Percentiles rank a stretch among this genome's conserved stretches.
Conservation (phyloP, 2,329 filamentous ascomycete genomes). For the Rhynchosporium agropyri region DNA sequence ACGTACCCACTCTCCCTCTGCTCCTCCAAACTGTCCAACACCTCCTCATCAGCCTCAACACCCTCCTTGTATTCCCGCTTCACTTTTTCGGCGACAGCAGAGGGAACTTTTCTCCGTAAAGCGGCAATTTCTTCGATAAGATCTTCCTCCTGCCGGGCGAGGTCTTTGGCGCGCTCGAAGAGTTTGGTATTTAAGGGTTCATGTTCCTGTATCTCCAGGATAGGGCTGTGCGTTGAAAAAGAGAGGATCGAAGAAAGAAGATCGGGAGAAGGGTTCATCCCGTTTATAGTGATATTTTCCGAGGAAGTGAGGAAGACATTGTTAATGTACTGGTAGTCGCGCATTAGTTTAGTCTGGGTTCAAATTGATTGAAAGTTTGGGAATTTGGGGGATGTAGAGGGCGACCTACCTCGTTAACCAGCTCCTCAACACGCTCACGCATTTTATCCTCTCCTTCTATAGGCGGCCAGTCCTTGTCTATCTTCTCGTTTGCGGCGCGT, state of each 20-base stretch:
- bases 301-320: conserved; percentile 61
- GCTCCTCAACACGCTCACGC: conserved; percentile 59
- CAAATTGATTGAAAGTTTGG: too few species aligned
- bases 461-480: conserved; percentile 69
- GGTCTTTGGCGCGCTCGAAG: conserved; percentile 60
- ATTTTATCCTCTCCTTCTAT: conserved; percentile 62
- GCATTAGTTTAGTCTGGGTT: neutral
- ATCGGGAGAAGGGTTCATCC: conserved; percentile 47
- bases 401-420: conserved; percentile 58
- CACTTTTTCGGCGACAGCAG: conserved; percentile 28
- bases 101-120: conserved; percentile 35
- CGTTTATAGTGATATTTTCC: conserved; percentile 66
- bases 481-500: conserved; percentile 66
- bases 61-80: conserved; percentile 32
- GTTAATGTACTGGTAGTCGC: conserved; percentile 56
- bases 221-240: conserved; percentile 24
- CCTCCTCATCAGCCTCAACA: conserved; percentile 33
- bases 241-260: conserved; percentile 44
- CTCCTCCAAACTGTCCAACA: conserved; percentile 26
- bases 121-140: conserved; percentile 64
- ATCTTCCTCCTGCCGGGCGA: conserved; percentile 64
- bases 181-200: conserved; percentile 63
- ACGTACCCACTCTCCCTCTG: conserved; percentile 25
- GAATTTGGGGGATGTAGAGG: neutral
- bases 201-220: conserved; percentile 48